Evolutionary conservation across 2,329 filamentous ascomycete genomes (phyloP).

Genomic region (Nigrograna mackinnonii): DNA sequence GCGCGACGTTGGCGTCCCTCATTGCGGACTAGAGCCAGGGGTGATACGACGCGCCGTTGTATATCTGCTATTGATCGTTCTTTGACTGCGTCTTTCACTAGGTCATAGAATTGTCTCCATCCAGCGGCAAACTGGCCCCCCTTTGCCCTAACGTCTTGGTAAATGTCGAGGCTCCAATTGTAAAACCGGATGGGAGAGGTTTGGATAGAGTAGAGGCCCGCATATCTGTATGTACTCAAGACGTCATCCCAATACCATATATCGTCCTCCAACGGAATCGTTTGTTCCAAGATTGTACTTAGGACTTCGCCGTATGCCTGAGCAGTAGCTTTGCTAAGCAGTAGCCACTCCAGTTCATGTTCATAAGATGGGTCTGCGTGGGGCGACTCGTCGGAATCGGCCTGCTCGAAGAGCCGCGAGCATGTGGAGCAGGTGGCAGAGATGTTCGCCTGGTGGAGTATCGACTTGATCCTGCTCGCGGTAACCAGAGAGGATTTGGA

Average conservation of each 20-base stretch:
- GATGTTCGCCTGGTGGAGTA: slow-evolving; percentile 68
- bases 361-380: slow-evolving; percentile 55
- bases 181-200: slow-evolving; percentile 78
- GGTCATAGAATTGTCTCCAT: slow-evolving; percentile 72
- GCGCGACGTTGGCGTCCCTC: slow-evolving; percentile 77
- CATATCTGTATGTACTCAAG: slow-evolving; percentile 75
- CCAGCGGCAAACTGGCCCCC: slow-evolving; percentile 43
- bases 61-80: slow-evolving; percentile 74
- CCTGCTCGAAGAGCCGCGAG: slow-evolving; percentile 39
- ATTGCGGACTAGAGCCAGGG: slow-evolving; percentile 73
- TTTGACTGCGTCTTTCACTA: slow-evolving; percentile 75
- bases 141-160: slow-evolving; percentile 59
- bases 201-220: slow-evolving; percentile 82
- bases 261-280: slow-evolving; percentile 80
- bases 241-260: slow-evolving; percentile 97
- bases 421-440: slow-evolving; percentile 42
- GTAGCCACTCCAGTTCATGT: slow-evolving; percentile 84
- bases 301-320: slow-evolving; percentile 85
- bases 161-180: slow-evolving; percentile 72
- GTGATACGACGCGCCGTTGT: slow-evolving; percentile 73
- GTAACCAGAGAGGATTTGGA: slow-evolving; percentile 65
- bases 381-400: slow-evolving; percentile 9
- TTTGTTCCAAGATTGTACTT: slow-evolving; percentile 77
- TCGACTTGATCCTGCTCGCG: slow-evolving; percentile 57
- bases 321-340: slow-evolving; percentile 89